Evolutionary conservation across 345 rosid species (phyloP).

Genomic region (Turritis glabra): DNA sequence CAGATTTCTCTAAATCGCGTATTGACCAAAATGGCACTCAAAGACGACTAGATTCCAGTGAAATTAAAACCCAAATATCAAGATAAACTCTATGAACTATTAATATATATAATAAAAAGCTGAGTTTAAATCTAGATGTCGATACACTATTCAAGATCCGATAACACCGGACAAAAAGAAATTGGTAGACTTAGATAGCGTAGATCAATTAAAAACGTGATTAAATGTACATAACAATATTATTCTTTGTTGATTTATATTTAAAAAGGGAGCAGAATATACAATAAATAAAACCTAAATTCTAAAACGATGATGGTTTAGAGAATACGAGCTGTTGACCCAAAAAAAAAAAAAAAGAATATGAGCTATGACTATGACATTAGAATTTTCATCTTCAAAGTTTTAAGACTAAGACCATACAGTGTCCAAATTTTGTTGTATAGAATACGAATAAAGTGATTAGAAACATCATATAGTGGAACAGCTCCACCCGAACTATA

Average conservation of each 20-base stretch:
- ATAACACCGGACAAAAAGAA: background rate
- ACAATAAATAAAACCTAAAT: background rate
- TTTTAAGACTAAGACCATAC: background rate
- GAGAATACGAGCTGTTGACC: background rate
- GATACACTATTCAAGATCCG: background rate
- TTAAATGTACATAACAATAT: background rate
- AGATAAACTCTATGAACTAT: background rate
- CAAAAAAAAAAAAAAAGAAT: background rate
- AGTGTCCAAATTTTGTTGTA: background rate
- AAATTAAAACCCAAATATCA: background rate
- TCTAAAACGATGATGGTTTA: background rate
- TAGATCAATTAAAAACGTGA: background rate
- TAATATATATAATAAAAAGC: too few species aligned
- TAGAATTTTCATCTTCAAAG: background rate
- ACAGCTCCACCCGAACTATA: background rate
- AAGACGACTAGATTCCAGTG: background rate
- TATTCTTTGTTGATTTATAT: background rate
- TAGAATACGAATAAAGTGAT: background rate
- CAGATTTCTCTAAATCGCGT: background rate
- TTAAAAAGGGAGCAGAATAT: background rate
- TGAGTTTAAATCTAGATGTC: background rate
- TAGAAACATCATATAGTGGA: background rate
- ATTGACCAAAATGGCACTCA: slow-evolving; percentile 6
- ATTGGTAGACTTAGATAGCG: background rate
- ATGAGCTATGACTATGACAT: background rate